A percentile compares a stretch with the other conserved stretches of the same genome.
Conservation (phyloP, 345 rosid species). For the Barbarea vulgaris region DNA sequence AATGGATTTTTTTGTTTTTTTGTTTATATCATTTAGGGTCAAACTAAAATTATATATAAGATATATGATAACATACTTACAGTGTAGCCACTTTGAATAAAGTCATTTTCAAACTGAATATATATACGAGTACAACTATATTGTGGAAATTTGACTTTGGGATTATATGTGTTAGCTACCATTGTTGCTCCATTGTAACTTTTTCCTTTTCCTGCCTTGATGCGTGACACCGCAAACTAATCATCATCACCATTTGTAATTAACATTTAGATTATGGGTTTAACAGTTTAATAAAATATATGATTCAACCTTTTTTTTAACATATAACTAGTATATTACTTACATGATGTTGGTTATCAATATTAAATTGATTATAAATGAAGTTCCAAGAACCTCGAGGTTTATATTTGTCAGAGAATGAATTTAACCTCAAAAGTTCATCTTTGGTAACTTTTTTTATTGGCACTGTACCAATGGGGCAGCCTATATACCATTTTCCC, state of each 20-base stretch:
- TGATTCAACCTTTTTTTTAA: neutral
- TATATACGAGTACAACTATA: neutral
- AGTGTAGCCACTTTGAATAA: neutral
- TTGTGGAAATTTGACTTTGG: neutral
- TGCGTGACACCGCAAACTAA: constrained; percentile 13
- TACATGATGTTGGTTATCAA: neutral
- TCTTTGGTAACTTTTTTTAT: neutral
- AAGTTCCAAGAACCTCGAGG: neutral
- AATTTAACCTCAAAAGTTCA: neutral
- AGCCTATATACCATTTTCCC: neutral
- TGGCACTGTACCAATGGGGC: neutral
- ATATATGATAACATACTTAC: neutral
- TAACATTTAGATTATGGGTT: neutral
- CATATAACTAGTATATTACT: neutral
- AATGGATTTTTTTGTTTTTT: neutral
- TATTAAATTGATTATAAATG: neutral
- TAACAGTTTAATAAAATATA: neutral
- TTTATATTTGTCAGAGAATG: neutral
- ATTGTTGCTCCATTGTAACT: neutral
- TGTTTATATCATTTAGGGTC: neutral
- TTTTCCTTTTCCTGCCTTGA: neutral
- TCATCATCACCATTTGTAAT: neutral
- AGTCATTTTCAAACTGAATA: neutral
- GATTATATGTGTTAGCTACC: neutral
- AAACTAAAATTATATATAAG: neutral